Conservation (phyloP, 2,329 filamentous ascomycete species). For the Ceratocystis ficicola region DNA sequence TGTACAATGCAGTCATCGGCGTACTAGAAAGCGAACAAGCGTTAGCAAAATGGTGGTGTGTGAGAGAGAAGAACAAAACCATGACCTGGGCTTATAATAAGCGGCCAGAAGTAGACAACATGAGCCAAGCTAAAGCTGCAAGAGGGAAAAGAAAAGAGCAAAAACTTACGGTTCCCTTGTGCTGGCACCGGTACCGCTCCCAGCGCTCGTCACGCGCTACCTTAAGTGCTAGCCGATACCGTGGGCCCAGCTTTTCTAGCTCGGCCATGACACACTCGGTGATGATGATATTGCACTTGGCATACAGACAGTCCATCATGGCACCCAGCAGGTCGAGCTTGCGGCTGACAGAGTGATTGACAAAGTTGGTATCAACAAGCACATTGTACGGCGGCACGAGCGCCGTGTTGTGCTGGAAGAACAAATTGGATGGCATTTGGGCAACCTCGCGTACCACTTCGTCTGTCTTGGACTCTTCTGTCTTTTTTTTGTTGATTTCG, state of each 20-base stretch:
- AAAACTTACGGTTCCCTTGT: slow-evolving; percentile 51
- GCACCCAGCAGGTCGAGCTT: slow-evolving; percentile 79
- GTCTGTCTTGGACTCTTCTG: slow-evolving; percentile 40
- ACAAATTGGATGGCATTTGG: slow-evolving; percentile 70
- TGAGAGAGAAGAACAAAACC: not conserved
- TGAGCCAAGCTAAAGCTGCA: not conserved
- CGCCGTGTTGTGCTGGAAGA: slow-evolving; percentile 80
- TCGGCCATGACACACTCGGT: slow-evolving; percentile 69
- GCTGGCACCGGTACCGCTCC: slow-evolving; percentile 74
- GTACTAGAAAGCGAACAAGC: slow-evolving; percentile 32
- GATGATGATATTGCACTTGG: slow-evolving; percentile 80
- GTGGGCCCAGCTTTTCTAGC: slow-evolving; percentile 76
- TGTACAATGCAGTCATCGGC: slow-evolving; percentile 76
- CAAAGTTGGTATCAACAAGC: slow-evolving; percentile 79
- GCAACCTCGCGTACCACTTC: slow-evolving; percentile 65
- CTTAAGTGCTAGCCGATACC: slow-evolving; percentile 73
- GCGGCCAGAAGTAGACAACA: not conserved
- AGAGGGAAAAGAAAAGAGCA: not conserved
- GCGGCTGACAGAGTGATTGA: slow-evolving; percentile 78
- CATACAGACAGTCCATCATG: slow-evolving; percentile 90
- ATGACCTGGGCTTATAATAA: too few species aligned
- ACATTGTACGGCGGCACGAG: slow-evolving; percentile 72
- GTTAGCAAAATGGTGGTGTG: not conserved
- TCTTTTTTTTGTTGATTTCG: slow-evolving; percentile 44
- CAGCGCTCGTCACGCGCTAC: slow-evolving; percentile 86